Conservation (phyloP, 1,284 basidiomycete species). For the Rhodotorula sp. region DNA sequence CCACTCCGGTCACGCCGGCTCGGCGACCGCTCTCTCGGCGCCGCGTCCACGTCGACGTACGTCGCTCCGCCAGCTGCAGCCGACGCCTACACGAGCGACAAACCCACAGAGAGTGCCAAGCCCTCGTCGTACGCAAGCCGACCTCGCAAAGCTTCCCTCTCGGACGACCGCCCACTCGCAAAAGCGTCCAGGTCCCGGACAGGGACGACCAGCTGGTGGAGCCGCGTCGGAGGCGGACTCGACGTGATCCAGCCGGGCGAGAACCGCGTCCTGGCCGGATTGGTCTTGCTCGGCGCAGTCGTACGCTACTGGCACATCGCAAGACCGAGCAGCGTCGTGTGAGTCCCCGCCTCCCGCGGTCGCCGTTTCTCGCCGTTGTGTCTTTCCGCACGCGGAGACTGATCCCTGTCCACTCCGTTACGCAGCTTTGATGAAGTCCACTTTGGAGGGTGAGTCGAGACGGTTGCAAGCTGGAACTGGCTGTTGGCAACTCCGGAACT, state of each 20-base stretch:
- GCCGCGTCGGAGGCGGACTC: slow-evolving; percentile 31
- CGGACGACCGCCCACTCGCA: background rate
- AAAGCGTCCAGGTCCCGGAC: background rate
- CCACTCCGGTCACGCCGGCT: background rate
- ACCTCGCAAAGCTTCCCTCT: background rate
- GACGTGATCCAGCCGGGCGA: slow-evolving; percentile 27
- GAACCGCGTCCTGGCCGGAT: slow-evolving; percentile 32
- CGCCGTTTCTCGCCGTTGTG: no score
- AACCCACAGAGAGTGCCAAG: background rate
- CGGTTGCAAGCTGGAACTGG: background rate
- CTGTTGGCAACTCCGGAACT: no score
- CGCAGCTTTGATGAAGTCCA: slow-evolving; percentile 92
- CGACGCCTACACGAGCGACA: background rate
- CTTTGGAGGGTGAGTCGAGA: slow-evolving; percentile 70
- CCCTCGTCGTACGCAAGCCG: background rate
- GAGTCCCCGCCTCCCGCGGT: slow-evolving; percentile 49
- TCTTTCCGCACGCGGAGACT: background rate
- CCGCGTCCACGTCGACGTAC: background rate
- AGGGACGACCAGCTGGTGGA: background rate
- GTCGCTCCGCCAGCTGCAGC: background rate
- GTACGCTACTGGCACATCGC: slow-evolving; percentile 78
- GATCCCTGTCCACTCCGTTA: background rate
- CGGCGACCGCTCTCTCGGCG: background rate
- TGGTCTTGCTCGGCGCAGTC: slow-evolving; percentile 65
- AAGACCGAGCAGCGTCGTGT: slow-evolving; percentile 84